Evolutionary conservation across 495 filamentous ascomycete species (phyloP), one percentile per base, ranked within the genome.

Genomic region (Glonium stellatum): DNA sequence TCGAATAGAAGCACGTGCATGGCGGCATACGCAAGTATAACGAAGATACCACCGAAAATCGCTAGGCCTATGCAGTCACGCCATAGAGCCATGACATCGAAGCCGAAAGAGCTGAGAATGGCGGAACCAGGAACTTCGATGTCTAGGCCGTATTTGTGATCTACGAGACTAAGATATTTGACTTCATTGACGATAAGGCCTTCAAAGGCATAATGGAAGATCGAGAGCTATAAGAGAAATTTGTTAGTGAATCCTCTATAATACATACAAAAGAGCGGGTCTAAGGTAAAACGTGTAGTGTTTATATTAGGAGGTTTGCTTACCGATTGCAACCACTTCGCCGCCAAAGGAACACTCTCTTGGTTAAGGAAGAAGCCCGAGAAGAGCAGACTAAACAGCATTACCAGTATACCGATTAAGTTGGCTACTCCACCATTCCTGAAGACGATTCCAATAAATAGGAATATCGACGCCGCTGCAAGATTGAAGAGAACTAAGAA

Each of bases 161-260:
- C 95, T 50, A 90, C 81, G 59, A 99, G 80, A 1, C 87, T 90
- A 60, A 97, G 78, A 71, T 87, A 90, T n/a, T 85, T 84, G 53
- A 97, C 93, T 75, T 99, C 93, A 71, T 99, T 99, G 68, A 99
- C 93, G 60, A 97, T 93, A 22, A 99, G 80, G 1, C 89, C 87
- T 77, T 97, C 93, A 66, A 99, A 97, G 1, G 86, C 93, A 70
- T 96, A 99, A 71, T 99, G 93, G 83, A 97, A 99, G 64, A 99
- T 99, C 19, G 91, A 96, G n/a, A 97, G 79, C 77, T 91, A 76
- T 0, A 51, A 12, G 19, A 3, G 13, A 47, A 27, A 2, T 35
- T 42, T 18, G 34, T 11, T 15, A 55, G 6, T 6, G 27, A 31
- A 31, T 31, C 3, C 27, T 31, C 27, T 6, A 31, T 31, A 31